phyloP scores from a whole-genome alignment of 768 basidiomycete species.

The Podaxis sp. region DNA sequence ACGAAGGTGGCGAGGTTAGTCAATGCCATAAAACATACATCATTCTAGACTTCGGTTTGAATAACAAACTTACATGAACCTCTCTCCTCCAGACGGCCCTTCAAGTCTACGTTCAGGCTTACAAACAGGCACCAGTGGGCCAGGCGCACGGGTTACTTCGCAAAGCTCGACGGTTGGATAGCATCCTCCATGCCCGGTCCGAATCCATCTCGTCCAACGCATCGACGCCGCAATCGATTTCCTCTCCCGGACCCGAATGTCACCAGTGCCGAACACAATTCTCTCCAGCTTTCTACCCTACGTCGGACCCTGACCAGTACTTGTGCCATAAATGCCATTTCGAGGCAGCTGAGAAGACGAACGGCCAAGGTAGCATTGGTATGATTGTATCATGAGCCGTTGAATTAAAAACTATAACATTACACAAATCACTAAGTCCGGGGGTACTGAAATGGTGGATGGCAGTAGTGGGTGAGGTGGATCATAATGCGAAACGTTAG shows the following conservation, averaged over 20 bases:
- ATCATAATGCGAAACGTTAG: slow-evolving; percentile 29
- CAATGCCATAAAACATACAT: neutral
- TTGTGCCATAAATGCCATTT: slow-evolving; percentile 52
- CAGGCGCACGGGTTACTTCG: slow-evolving; percentile 86
- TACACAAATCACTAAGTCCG: slow-evolving; percentile 7
- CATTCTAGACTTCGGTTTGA: neutral
- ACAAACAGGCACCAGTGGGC: slow-evolving; percentile 74
- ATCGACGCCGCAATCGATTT: slow-evolving; percentile 21
- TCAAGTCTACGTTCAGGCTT: slow-evolving; percentile 81
- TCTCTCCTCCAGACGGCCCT: slow-evolving; percentile 67
- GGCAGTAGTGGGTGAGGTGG: neutral
- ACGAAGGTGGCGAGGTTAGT: slow-evolving; percentile 78
- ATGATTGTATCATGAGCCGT: slow-evolving; percentile 36
- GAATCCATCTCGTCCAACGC: slow-evolving; percentile 29
- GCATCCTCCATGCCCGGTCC: slow-evolving; percentile 52
- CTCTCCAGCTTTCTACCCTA: slow-evolving; percentile 74
- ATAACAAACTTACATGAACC: neutral
- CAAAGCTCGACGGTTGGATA: slow-evolving; percentile 84
- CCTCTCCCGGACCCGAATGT: slow-evolving; percentile 47
- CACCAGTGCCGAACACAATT: slow-evolving; percentile 63
- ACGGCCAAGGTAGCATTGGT: slow-evolving; percentile 29
- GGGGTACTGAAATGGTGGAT: neutral
- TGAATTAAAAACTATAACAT: slow-evolving; percentile 21
- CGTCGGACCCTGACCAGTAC: slow-evolving; percentile 25
- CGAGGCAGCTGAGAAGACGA: slow-evolving; percentile 28